phyloP scores from a whole-genome alignment of 306 rosid genomes.

The Parietaria judaica region DNA sequence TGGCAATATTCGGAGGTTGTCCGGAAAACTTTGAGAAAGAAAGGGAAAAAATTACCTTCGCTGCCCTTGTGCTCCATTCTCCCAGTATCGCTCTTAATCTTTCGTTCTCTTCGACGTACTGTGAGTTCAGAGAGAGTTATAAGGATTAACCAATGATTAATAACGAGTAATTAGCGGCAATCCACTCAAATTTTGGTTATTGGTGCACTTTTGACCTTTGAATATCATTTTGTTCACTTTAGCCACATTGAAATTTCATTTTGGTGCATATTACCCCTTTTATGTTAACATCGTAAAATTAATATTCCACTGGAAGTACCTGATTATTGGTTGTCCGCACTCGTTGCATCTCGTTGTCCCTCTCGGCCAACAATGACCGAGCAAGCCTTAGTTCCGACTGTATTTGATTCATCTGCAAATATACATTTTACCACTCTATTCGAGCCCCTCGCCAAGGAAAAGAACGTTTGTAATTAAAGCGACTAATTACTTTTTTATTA shows the following conservation, averaged over 20 bases:
- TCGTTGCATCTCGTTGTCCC: conserved; percentile 73
- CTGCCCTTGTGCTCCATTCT: conserved; percentile 95
- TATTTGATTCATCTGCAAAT: conserved; percentile 75
- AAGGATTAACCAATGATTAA: too few relatives aligned
- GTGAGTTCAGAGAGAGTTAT: conserved; percentile 3
- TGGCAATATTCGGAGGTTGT: background rate
- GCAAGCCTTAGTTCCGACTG: conserved; percentile 93
- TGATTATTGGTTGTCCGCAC: conserved; percentile 81
- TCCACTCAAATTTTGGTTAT: too few relatives aligned
- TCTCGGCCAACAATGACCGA: conserved; percentile 87
- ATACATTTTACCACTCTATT: background rate
- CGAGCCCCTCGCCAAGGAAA: too few relatives aligned
- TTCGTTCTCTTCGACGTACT: conserved; percentile 98
- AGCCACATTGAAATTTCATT: too few relatives aligned
- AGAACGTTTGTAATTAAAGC: background rate
- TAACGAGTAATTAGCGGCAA: too few relatives aligned
- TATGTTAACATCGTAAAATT: too few relatives aligned
- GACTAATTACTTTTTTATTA: background rate
- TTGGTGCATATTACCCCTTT: too few relatives aligned
- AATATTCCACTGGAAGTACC: conserved; percentile 23
- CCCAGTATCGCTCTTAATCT: conserved; percentile 88
- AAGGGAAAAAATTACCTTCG: conserved; percentile 54
- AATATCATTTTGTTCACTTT: background rate
- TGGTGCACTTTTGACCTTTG: too few relatives aligned
- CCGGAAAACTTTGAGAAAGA: background rate